Conservation (phyloP, 805 yeast species). For the Monosporozyma unispora region DNA sequence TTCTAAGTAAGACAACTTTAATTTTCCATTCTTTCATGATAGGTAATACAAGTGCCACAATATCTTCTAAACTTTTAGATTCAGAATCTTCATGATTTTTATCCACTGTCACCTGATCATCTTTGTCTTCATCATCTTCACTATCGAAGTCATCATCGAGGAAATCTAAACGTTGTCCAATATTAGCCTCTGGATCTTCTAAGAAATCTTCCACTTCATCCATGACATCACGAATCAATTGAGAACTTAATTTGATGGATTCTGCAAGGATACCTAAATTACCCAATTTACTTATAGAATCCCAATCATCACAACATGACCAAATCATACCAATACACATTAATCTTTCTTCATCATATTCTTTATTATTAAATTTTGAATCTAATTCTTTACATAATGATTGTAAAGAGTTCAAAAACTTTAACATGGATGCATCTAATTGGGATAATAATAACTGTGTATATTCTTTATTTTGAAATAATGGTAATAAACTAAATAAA, state of each 20-base stretch:
- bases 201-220: slow-evolving; percentile 65
- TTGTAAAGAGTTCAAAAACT: slow-evolving; percentile 17
- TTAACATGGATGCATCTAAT: slow-evolving; percentile 16
- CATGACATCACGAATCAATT: slow-evolving; percentile 51
- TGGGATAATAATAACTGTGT: slow-evolving; percentile 15
- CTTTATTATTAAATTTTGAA: slow-evolving; percentile 15
- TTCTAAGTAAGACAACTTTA: slow-evolving; percentile 41
- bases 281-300: slow-evolving; percentile 38
- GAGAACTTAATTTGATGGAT: slow-evolving; percentile 30
- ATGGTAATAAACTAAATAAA: slow-evolving; percentile 21
- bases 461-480: slow-evolving; percentile 17
- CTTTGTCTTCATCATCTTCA: slow-evolving; percentile 26
- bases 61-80: slow-evolving; percentile 26
- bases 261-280: slow-evolving; percentile 43
- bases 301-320: slow-evolving; percentile 51
- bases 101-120: slow-evolving; percentile 16
- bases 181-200: slow-evolving; percentile 41
- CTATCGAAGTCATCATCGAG: slow-evolving; percentile 25
- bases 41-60: slow-evolving; percentile 4
- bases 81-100: slow-evolving; percentile 20
- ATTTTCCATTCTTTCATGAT: slow-evolving; percentile 41
- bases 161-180: slow-evolving; percentile 32
- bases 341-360: slow-evolving; percentile 36
- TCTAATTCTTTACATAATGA: slow-evolving; percentile 17
- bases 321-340: slow-evolving; percentile 60